phyloP scores from a whole-genome alignment of 768 basidiomycete genomes.

The Boletus sp. region DNA sequence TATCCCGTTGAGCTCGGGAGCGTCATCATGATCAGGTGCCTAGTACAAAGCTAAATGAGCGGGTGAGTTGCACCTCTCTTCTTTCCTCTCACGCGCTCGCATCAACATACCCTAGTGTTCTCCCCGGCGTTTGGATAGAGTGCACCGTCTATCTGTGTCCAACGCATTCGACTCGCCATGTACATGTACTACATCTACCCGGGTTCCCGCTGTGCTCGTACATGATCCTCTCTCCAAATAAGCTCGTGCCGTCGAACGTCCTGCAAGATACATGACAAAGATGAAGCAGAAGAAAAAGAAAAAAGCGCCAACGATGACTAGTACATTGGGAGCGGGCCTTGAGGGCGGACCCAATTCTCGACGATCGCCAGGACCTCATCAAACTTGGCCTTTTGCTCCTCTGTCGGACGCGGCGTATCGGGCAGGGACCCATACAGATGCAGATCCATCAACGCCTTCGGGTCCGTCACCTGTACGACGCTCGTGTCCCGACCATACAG shows the following conservation, averaged over 20 bases:
- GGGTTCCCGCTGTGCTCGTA: neutral
- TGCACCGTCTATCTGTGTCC: neutral
- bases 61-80: no score
- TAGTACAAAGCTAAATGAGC: no score
- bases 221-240: neutral
- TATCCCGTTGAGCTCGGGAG: no score
- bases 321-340: neutral
- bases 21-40: no score
- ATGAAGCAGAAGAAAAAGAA: no score
- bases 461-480: conserved; percentile 50
- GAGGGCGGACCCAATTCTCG: conserved; percentile 38
- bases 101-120: no score
- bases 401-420: conserved; percentile 50
- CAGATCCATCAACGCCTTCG: neutral
- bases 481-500: conserved; percentile 68
- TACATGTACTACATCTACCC: neutral
- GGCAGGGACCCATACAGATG: conserved; percentile 52
- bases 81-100: no score
- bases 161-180: neutral
- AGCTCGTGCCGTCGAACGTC: neutral
- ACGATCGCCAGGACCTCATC: conserved; percentile 67
- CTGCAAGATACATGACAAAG: neutral
- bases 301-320: neutral
- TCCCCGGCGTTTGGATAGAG: no score
- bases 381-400: conserved; percentile 63